Base-by-base conservation (phyloP, 129 eudicot genomes). In the Silybum marianum region DNA sequence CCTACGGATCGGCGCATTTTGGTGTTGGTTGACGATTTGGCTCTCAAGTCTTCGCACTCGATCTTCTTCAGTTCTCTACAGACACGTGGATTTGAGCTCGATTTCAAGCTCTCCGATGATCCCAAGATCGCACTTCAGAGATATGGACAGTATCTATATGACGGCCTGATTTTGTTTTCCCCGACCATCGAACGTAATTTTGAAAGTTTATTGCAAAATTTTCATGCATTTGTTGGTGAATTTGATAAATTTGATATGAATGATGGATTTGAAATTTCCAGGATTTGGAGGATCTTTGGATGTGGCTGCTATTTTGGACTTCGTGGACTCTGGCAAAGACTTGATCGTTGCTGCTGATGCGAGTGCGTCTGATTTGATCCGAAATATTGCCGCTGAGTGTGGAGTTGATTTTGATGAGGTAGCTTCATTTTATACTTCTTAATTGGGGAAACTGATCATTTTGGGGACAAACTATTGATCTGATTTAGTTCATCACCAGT, bases 351-450 rank as follows among this genome's bases (percentile, higher is more conserved):
- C 96, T 5, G 97, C 95, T 3, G 98, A 94, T 92, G 86, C 85
- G 18, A 87, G 72, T 78, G 93, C 97, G 16, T 94, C 98, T 26
- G 97, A 94, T 89, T 83, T 89, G 88, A 94, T 94, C 74, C 91
- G 98, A 76, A 91, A 86, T 66, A 88, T 94, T 75, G 98, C 96
- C 2, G 87, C 92, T 19, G 98, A 94, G 81, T 90, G 97, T 66
- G 98, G 97, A 25, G 96, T 90, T 34, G 94, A 92, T 85, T 94
- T 94, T 48, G 98, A 94, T 81, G 98, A 94, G 89, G 98, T 88
- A 51, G 36, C 12, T 32, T 40, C 14, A 23, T 65, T 13, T 40
- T 58, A 30, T 21, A 21, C n/a, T 63, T 22, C 42, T 38, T 46
- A 34, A 24, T 13, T 32, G 9, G 1, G 13, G 38, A 30, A 58